Evolutionary conservation across 208 protist species (phyloP).

Genomic region (Leishmania tropica): DNA sequence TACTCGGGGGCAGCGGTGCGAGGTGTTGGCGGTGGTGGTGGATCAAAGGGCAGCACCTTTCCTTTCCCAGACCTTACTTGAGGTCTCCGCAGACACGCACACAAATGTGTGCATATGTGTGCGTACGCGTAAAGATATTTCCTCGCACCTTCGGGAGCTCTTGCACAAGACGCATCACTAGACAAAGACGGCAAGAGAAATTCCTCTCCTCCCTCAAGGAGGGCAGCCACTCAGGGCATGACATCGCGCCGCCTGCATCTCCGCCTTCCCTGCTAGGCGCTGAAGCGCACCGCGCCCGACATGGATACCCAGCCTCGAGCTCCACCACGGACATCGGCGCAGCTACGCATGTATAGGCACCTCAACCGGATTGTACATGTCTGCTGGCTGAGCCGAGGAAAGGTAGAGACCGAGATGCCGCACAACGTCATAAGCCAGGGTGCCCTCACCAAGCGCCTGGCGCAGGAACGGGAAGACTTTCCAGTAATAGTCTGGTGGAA

Average conservation of each 20-base stretch:
- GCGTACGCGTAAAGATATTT: too few relatives aligned
- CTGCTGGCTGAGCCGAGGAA: conserved; percentile 36
- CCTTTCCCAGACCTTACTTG: neutral
- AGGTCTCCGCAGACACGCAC: neutral
- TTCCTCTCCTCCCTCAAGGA: neutral
- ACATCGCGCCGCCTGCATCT: neutral
- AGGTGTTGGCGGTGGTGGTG: neutral
- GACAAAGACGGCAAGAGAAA: too few relatives aligned
- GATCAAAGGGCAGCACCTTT: neutral
- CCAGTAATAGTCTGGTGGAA: conserved; percentile 90
- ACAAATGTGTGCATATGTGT: neutral
- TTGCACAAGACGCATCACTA: neutral
- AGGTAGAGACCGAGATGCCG: conserved; percentile 76
- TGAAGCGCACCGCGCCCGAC: neutral
- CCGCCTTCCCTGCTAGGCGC: neutral
- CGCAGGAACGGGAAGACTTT: conserved; percentile 76
- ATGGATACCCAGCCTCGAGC: too few relatives aligned
- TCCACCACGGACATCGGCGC: neutral
- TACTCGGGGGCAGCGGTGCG: too few relatives aligned
- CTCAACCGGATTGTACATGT: conserved; percentile 78
- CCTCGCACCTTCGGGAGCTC: neutral
- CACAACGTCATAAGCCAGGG: conserved; percentile 56
- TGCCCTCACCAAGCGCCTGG: conserved; percentile 49
- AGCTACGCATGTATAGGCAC: conserved; percentile 6
- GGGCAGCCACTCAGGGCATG: too few relatives aligned